Base-by-base conservation (phyloP, 148 eudicot genomes). In the Chenopodium album region DNA sequence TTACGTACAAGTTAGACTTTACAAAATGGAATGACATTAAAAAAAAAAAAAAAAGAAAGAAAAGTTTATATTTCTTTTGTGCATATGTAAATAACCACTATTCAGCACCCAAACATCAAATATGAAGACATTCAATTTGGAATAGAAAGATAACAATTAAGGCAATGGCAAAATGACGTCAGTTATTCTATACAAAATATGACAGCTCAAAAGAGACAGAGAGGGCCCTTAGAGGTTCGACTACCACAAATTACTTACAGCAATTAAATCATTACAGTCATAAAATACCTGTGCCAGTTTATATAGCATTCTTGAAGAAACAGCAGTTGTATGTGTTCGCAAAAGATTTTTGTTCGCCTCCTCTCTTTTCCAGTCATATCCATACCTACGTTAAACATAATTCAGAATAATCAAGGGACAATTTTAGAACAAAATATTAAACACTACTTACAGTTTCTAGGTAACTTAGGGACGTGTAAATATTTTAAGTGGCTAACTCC, bases 301-400 rank as follows among this genome's bases (percentile, higher is more conserved):
- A 86, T 96, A 96, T 75, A 96, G 92, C 98, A 94, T 94, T 88
- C 98, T 92, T 19, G 99, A 90, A 77, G 99, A 96, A 84, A 96
- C 99, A 60, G 98, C 99, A 80, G 99, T 96, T 62, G 98, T 96
- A 82, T 96, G 99, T 76, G 99, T 96, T 67, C 98, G 94, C 85
- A 95, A 81, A 83, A 95, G 92, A 82, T 95, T 95, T 82, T 95
- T 95, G 76, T 89, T 82, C 47, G 98, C 99, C 83, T 96, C 98
- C 71, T 94, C 94, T 79, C 98, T 88, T 88, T 94, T 94, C 99
- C 99, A 96, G 9, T 90, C 94, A 86, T 92, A 96, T 65, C 90
- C 95, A 90, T 96, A 94, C 71, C 99, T 96, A 76, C 56, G 83
- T 76, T 32, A 77, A 76, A 41, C 44, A 73, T 28, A 68, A 14